Percentiles rank a stretch among this genome's conserved stretches.
Conservation (phyloP, 257 asterid species). For the Lavandula angustifolia region DNA sequence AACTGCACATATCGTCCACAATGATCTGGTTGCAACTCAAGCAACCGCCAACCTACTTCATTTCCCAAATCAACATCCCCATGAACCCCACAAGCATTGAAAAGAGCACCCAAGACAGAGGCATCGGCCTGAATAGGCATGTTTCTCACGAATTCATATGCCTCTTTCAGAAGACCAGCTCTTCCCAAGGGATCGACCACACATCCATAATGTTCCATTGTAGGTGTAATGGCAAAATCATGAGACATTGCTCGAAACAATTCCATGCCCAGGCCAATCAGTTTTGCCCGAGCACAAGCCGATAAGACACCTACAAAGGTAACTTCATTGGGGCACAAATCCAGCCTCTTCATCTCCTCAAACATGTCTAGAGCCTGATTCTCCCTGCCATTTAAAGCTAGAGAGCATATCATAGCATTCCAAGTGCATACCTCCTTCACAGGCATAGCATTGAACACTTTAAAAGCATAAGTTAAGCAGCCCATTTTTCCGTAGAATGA, state of each 20-base stretch:
- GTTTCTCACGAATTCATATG: conserved; percentile 52
- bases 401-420: conserved; percentile 83
- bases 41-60: conserved; percentile 59
- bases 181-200: conserved; percentile 82
- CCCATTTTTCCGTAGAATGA: conserved; percentile 83
- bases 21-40: conserved; percentile 59
- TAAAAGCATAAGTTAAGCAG: conserved; percentile 46
- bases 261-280: conserved; percentile 55
- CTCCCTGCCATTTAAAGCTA: conserved; percentile 75
- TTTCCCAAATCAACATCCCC: conserved; percentile 69
- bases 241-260: conserved; percentile 56
- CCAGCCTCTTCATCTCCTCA: conserved; percentile 45
- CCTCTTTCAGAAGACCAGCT: conserved; percentile 75
- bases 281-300: conserved; percentile 70
- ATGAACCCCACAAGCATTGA: conserved; percentile 80
- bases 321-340: conserved; percentile 55
- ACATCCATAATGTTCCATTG: conserved; percentile 91
- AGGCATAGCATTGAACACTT: conserved; percentile 50
- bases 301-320: conserved; percentile 71
- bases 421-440: conserved; percentile 69
- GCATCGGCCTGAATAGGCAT: conserved; percentile 86
- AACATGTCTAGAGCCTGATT: conserved; percentile 66
- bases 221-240: conserved; percentile 47
- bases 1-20: conserved; percentile 67
- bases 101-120: conserved; percentile 76